These are phyloP conservation scores for Sicyos baderoa DNA, from an alignment of 306 rosid species.

Conservation along the genomic window DNA sequence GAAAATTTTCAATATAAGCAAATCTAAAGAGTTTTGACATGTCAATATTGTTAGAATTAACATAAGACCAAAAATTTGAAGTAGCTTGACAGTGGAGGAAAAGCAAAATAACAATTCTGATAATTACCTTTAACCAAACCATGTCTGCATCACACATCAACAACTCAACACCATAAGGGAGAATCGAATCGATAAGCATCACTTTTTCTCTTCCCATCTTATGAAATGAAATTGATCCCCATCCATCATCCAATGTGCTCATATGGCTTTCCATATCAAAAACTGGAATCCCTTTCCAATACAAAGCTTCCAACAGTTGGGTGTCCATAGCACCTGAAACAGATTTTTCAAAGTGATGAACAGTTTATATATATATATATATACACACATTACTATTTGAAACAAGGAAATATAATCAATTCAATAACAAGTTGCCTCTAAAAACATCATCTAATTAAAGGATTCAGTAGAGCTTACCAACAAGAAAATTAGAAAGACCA, in stretches of 20 bases:
- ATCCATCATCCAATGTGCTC: constrained; percentile 93
- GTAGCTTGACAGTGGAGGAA: not conserved
- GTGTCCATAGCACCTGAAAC: constrained; percentile 92
- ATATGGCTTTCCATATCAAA: constrained; percentile 97
- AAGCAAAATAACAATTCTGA: constrained; percentile 3
- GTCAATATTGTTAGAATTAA: not conserved
- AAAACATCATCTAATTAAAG: no score
- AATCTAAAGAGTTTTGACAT: not conserved
- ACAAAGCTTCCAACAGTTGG: constrained; percentile 81
- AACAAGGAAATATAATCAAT: not conserved
- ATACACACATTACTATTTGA: not conserved
- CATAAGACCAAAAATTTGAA: not conserved
- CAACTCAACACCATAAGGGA: constrained; percentile 75
- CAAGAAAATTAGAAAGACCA: constrained; percentile 67
- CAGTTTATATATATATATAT: no score
- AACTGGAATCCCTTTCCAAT: constrained; percentile 83
- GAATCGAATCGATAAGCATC: constrained; percentile 65
- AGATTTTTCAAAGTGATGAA: constrained; percentile 13
- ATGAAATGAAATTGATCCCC: constrained; percentile 95
- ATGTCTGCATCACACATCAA: constrained; percentile 99
- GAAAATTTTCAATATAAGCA: not conserved
- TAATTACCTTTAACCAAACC: constrained; percentile 92
- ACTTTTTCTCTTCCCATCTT: constrained; percentile 99
- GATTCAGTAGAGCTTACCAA: constrained; percentile 51
- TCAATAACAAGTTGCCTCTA: no score